Base-by-base conservation (phyloP, 495 filamentous ascomycete genomes). In the Geoglossum glabrum region DNA sequence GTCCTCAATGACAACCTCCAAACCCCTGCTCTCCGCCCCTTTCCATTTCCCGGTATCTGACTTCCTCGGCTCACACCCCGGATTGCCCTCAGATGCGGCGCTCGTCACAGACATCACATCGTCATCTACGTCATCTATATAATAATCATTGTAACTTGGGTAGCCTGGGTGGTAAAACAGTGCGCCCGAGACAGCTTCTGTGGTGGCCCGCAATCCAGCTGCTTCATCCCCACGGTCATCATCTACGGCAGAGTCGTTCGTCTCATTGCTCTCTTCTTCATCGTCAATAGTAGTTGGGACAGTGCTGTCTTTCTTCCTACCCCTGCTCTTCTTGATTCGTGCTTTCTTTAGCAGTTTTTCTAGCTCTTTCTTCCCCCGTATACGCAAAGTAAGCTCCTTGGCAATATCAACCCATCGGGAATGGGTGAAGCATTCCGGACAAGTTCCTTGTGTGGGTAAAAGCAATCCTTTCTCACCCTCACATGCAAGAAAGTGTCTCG, bases 331-430 rank as follows among this genome's bases (percentile, higher is more conserved):
- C 11, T 27, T 61, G 61, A 62, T 66, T 0, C 67, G 71, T 21
- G 70, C 78, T 68, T 69, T 76, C 65, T 78, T 84, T 62, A 88
- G 67, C 25, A 92, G 67, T 51, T 73, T 74, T 21, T 77, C 78
- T 2, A 86, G 64, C 61, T 86, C 80, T 47, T 82, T 82, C 60
- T 73, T 65, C 15, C 82, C 87, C 49, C 87, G 75, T 27, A 73
- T 70, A 56, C 89, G 74, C 30, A 95, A 67, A 52, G 74, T 90
- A 59, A 89, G 68, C 65, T 95, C 89, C 64, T 81, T 88, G 67
- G 90, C 84, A 62, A 96, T 76, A 50, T 84, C 73, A 0, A 78
- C 71, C 92, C 92, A 98, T 50, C 73, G 63, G 8, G 86, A 71
- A 21, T 73, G 67, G 0, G 70, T 68, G 0, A 74, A 67, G 65